Conservation (phyloP, 2,329 filamentous ascomycete species). For the Akanthomyces lecanii region DNA sequence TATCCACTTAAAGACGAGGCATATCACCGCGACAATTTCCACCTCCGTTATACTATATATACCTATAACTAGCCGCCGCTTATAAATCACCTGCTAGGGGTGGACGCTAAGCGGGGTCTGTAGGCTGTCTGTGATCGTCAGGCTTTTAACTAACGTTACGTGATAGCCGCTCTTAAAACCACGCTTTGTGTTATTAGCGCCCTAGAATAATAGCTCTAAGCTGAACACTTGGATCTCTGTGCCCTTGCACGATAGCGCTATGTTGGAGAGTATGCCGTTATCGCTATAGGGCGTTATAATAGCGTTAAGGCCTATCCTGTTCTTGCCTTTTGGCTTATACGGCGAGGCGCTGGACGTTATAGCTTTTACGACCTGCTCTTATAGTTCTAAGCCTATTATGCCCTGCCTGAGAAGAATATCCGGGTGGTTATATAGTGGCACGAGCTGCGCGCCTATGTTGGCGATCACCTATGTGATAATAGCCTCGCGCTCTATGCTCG, state of each 20-base stretch:
- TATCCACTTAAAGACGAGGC: conserved; percentile 77
- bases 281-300: conserved; percentile 83
- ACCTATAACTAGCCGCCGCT: conserved; percentile 61
- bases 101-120: conserved; percentile 73
- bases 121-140: conserved; percentile 86
- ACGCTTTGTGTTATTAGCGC: conserved; percentile 75
- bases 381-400: conserved; percentile 79
- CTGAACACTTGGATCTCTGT: conserved; percentile 77
- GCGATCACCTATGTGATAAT: conserved; percentile 63
- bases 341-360: conserved; percentile 37
- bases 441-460: conserved; percentile 69
- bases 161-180: conserved; percentile 62
- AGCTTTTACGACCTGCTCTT: conserved; percentile 59
- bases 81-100: conserved; percentile 70
- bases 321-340: conserved; percentile 15
- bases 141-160: conserved; percentile 63
- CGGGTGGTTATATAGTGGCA: conserved; percentile 90
- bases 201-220: conserved; percentile 76
- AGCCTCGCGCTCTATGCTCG: conserved; percentile 74
- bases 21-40: conserved; percentile 73
- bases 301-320: conserved; percentile 49
- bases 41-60: conserved; percentile 75
- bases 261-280: conserved; percentile 81
- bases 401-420: conserved; percentile 91
- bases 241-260: conserved; percentile 69